Conservation (phyloP, 129 eudicot species). For the Chrysanthemum seticuspe region DNA sequence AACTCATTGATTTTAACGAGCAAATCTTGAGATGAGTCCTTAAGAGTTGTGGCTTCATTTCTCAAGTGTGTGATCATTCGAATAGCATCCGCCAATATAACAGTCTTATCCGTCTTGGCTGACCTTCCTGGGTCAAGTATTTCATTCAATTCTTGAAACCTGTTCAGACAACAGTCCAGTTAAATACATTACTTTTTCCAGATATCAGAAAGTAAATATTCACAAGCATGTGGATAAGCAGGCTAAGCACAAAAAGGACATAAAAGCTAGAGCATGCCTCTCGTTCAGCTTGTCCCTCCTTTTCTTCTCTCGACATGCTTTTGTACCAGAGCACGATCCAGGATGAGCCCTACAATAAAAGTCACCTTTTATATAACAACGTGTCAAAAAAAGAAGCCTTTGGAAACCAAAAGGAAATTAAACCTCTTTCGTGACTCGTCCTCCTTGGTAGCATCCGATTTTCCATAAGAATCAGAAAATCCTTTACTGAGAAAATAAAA, state of each 20-base stretch:
- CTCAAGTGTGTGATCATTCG: conserved; percentile 59
- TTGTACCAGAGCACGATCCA: conserved; percentile 51
- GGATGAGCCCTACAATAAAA: conserved; percentile 43
- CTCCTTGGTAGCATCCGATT: conserved; percentile 34
- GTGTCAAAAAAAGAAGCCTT: not conserved
- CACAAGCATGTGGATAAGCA: conserved; percentile 15
- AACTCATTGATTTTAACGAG: conserved; percentile 59
- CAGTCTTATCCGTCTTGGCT: conserved; percentile 62
- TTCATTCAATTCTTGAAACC: conserved; percentile 72
- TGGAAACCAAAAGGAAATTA: not conserved
- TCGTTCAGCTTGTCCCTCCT: conserved; percentile 76
- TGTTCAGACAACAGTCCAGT: conserved; percentile 26
- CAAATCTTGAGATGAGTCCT: conserved; percentile 45
- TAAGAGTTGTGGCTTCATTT: conserved; percentile 60
- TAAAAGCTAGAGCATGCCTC: conserved; percentile 35
- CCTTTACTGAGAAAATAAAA: conserved; percentile 39
- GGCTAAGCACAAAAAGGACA: not conserved
- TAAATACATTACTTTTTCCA: not conserved
- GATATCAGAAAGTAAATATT: not conserved
- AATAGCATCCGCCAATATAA: conserved; percentile 65
- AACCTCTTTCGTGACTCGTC: conserved; percentile 64
- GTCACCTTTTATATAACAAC: not conserved
- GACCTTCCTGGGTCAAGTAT: conserved; percentile 73
- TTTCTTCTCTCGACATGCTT: conserved; percentile 75
- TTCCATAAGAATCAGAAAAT: conserved; percentile 43